Percentiles rank a stretch among this genome's conserved stretches.
Conservation (phyloP, 805 yeast species). For the Starmera quercuum region DNA sequence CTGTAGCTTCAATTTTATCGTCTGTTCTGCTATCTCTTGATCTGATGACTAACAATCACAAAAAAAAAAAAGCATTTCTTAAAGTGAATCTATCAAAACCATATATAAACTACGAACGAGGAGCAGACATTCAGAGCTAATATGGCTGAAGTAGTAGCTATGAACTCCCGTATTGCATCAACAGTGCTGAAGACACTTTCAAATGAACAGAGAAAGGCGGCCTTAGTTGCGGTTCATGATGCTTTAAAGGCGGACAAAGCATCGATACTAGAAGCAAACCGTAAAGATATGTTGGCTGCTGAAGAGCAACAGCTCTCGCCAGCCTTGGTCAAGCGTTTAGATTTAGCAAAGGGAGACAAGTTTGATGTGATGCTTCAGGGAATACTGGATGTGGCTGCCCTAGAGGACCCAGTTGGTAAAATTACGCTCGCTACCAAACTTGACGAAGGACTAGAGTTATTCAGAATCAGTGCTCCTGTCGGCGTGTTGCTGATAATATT, state of each 20-base stretch:
- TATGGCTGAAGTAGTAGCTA: conserved; percentile 70
- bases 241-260: conserved; percentile 53
- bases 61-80: no score
- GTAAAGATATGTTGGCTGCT: conserved; percentile 68
- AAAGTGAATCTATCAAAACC: no score
- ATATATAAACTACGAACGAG: no score
- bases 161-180: conserved; percentile 75
- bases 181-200: conserved; percentile 72
- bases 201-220: conserved; percentile 64
- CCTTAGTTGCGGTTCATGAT: conserved; percentile 66
- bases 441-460: conserved; percentile 83
- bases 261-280: conserved; percentile 64
- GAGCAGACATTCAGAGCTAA: background rate
- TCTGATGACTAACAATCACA: no score
- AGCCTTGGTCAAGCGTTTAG: conserved; percentile 77
- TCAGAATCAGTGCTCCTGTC: conserved; percentile 85
- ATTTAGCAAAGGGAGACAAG: conserved; percentile 74
- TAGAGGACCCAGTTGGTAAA: conserved; percentile 92
- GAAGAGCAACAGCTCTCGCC: conserved; percentile 49
- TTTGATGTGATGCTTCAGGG: conserved; percentile 95
- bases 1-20: no score
- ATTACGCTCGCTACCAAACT: conserved; percentile 73
- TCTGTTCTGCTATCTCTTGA: no score
- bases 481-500: conserved; percentile 91
- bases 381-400: conserved; percentile 78